Base-by-base conservation (phyloP, 2,329 filamentous ascomycete genomes). In the Ascochyta pisi region DNA sequence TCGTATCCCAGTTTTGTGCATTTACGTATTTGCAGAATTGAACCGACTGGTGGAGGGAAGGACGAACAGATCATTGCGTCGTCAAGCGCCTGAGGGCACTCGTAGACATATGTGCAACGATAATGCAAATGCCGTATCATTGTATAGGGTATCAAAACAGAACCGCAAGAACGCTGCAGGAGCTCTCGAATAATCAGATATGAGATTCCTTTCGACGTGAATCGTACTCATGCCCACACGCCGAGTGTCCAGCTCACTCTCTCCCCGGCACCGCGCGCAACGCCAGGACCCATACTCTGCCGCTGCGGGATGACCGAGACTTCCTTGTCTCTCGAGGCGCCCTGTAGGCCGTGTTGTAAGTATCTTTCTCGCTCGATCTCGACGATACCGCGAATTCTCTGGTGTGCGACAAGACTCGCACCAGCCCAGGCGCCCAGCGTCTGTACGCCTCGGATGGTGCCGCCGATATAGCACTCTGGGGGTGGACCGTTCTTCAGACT, bases 341-440 rank as follows among this genome's bases (percentile, higher is more conserved):
- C 88, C 16, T 78, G 77, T 22, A 84, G 76, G 1, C 90, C 90
- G 61, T 91, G 83, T 63, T 86, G 85, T 41, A 87, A 71, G 82
- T 90, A 94, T 31, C 85, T 79, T 6, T 94, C 90, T 24, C 87
- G 81, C 60, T 92, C 90, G 19, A 93, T 79, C 27, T 87, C 84
- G 2, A 88, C 87, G 48, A 91, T 82, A 2, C 89, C 86, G 33
- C 86, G 84, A 4, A 91, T 81, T 53, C 88, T 88, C 55, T 92
- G 78, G 62, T 88, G 85, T 3, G 87, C 84, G 16, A 89, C 77
- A 50, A 94, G 69, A 70, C 89, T 92, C 3, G 86, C 90, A 10
- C 90, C 90, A 19, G 84, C 83, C 89, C 90, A 94, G 2, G 89
- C 79, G 0, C 90, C 90, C 1, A 93, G 76, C 0, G 87, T 87